Conservation (phyloP, 2,329 filamentous ascomycete genomes). For the Alternaria arborescens region DNA sequence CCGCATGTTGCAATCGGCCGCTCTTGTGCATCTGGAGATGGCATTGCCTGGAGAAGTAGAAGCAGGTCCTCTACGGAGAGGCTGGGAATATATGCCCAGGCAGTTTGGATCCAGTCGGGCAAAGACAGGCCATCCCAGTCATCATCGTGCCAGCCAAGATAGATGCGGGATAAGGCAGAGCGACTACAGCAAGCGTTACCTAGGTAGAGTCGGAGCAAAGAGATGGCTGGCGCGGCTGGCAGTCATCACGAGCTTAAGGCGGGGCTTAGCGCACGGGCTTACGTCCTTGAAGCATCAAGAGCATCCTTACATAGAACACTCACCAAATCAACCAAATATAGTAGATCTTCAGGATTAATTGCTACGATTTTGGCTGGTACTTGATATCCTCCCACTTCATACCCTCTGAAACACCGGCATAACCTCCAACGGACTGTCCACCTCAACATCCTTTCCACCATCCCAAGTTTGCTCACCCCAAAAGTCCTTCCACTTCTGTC, state of each 20-base stretch:
- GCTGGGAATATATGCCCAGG: not conserved
- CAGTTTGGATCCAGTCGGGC: not conserved
- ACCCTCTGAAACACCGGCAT: constrained; percentile 58
- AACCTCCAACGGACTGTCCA: constrained; percentile 55
- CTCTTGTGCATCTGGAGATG: not conserved
- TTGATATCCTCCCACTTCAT: not conserved
- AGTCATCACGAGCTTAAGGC: not conserved
- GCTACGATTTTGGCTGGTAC: not conserved
- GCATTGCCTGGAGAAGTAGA: not conserved
- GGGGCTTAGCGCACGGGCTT: not conserved
- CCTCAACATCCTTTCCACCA: constrained; percentile 54
- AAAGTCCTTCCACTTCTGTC: constrained; percentile 56
- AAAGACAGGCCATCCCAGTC: not conserved
- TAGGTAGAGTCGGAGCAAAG: not conserved
- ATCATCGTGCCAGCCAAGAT: not conserved
- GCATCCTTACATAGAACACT: not conserved
- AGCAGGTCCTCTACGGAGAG: not conserved
- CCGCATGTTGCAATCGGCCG: constrained; percentile 1
- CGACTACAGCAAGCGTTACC: not conserved
- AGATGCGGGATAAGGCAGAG: not conserved
- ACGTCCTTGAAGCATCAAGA: not conserved
- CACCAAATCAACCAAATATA: not conserved
- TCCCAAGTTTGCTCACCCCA: constrained; percentile 44
- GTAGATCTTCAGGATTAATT: not conserved
- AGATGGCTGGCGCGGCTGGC: not conserved